Evolutionary conservation across 805 yeast species (phyloP).

Genomic region (Candida loeiensis): DNA sequence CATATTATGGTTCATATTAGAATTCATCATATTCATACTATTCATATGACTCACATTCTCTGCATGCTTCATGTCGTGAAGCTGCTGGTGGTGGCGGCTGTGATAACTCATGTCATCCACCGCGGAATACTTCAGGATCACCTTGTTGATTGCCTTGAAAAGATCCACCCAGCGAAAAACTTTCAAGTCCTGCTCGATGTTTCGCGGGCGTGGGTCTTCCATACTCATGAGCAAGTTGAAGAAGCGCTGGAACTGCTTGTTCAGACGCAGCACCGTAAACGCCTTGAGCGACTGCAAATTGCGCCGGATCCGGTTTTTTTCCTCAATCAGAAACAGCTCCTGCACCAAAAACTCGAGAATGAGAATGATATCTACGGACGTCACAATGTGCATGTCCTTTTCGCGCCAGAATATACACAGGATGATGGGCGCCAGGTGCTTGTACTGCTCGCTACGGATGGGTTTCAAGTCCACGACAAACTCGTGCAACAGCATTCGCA

Average conservation of each 20-base stretch:
- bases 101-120: neutral
- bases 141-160: conserved; percentile 51
- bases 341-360: conserved; percentile 56
- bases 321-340: conserved; percentile 57
- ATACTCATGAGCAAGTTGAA: conserved; percentile 52
- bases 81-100: neutral
- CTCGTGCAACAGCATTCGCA: conserved; percentile 30
- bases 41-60: too few relatives aligned
- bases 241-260: conserved; percentile 21
- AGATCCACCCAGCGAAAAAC: conserved; percentile 59
- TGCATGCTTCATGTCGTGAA: neutral
- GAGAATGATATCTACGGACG: conserved; percentile 61
- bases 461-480: conserved; percentile 35
- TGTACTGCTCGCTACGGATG: conserved; percentile 32
- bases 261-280: conserved; percentile 50
- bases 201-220: conserved; percentile 62
- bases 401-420: conserved; percentile 60
- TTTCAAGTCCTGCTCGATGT: conserved; percentile 67
- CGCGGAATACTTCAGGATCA: conserved; percentile 49
- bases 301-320: conserved; percentile 65
- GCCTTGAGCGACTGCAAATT: conserved; percentile 65
- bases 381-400: conserved; percentile 46
- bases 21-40: too few relatives aligned
- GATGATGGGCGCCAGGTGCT: conserved; percentile 42
- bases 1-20: too few relatives aligned